Evolutionary conservation across 306 rosid genomes (phyloP).

Genomic region (Fragaria iinumae): DNA sequence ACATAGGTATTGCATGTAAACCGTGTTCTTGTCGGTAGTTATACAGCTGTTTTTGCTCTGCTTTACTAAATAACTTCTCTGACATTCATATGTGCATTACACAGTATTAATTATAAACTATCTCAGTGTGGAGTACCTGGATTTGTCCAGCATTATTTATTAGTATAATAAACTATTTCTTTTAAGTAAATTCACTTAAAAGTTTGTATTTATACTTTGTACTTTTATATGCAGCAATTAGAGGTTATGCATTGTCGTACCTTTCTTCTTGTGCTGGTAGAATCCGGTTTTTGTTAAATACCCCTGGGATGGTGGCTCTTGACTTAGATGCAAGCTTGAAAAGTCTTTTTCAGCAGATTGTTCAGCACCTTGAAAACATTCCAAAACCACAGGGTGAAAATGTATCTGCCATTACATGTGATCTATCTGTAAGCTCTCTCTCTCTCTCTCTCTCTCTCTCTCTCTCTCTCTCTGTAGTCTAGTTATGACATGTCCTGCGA

Average conservation of each 20-base stretch:
- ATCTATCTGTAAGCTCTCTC: slow-evolving; percentile 61
- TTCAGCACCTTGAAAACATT: slow-evolving; percentile 83
- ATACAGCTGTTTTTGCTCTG: background rate
- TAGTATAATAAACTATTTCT: slow-evolving; percentile 9
- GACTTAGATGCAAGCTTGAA: slow-evolving; percentile 83
- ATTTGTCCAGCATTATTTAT: background rate
- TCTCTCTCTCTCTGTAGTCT: background rate
- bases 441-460: background rate
- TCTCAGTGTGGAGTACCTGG: background rate
- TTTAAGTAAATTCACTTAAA: background rate
- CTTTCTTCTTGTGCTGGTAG: slow-evolving; percentile 95
- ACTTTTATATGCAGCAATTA: slow-evolving; percentile 75
- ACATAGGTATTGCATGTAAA: background rate
- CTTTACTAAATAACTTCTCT: background rate
- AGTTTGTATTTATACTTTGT: slow-evolving; percentile 5
- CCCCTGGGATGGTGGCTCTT: slow-evolving; percentile 99
- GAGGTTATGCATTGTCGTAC: slow-evolving; percentile 91
- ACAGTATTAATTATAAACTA: background rate
- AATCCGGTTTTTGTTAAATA: slow-evolving; percentile 86
- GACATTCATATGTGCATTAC: background rate
- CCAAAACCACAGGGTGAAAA: slow-evolving; percentile 96
- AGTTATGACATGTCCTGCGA: background rate
- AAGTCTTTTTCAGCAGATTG: slow-evolving; percentile 73
- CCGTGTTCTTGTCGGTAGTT: background rate
- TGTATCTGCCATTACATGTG: slow-evolving; percentile 80